Evolutionary conservation across 495 filamentous ascomycete genomes (phyloP).

Genomic region (Parathielavia appendiculata): DNA sequence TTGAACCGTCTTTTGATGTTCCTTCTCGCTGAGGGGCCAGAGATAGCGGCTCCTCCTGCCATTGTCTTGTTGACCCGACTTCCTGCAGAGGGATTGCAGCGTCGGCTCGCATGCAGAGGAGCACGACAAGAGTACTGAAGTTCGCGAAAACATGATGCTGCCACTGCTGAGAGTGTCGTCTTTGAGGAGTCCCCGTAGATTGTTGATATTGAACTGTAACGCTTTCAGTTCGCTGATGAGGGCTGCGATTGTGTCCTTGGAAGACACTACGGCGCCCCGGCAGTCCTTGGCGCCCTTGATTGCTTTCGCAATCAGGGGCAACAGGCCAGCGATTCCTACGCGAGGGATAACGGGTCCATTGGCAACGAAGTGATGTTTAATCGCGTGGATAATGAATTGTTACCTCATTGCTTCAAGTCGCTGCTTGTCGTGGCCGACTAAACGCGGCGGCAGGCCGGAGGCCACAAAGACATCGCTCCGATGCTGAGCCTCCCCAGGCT

Average conservation of each 20-base stretch:
- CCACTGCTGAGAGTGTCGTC: not conserved
- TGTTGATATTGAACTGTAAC: not conserved
- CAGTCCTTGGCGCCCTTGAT: not conserved
- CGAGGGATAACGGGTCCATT: not conserved
- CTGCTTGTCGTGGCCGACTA: too few species aligned
- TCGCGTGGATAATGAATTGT: too few species aligned
- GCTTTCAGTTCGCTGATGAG: not conserved
- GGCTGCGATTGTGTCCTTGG: not conserved
- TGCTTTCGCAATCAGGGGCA: not conserved
- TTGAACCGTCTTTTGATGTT: not conserved
- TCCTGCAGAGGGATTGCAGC: not conserved
- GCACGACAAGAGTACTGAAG: not conserved
- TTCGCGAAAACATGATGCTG: not conserved
- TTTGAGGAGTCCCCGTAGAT: not conserved
- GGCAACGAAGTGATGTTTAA: too few species aligned
- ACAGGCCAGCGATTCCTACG: not conserved
- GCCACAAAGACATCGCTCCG: too few species aligned
- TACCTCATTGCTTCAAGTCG: too few species aligned
- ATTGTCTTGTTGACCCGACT: not conserved
- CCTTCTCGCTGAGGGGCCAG: not conserved
- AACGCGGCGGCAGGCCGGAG: too few species aligned
- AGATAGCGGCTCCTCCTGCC: not conserved
- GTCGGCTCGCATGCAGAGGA: not conserved
- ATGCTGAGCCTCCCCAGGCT: too few species aligned
- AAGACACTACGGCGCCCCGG: not conserved